These are phyloP conservation scores for Hemileccinum impolitum DNA, from an alignment of 768 basidiomycete genomes.

Conservation along the genomic window DNA sequence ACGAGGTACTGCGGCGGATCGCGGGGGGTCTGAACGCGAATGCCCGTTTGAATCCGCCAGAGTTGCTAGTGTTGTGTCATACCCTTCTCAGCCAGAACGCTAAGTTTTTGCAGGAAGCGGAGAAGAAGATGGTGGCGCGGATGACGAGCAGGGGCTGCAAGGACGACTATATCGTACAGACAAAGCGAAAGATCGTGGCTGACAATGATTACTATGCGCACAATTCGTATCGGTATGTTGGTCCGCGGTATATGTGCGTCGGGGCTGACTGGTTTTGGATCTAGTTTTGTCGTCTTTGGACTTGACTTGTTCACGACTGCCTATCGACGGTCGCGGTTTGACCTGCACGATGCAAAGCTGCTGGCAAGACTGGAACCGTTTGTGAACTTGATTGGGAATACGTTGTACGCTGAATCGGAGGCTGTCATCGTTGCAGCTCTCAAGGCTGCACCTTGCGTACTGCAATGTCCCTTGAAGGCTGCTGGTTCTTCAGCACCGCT, in stretches of 20 bases:
- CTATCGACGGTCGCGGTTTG: slow-evolving; percentile 79
- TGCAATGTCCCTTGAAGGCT: slow-evolving; percentile 78
- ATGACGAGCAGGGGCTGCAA: slow-evolving; percentile 33
- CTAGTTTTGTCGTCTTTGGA: slow-evolving; percentile 86
- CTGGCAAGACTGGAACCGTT: slow-evolving; percentile 85
- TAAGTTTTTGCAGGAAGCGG: slow-evolving; percentile 69
- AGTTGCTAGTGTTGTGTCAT: slow-evolving; percentile 79
- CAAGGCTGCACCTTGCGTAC: slow-evolving; percentile 75
- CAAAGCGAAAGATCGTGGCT: slow-evolving; percentile 57
- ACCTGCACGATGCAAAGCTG: slow-evolving; percentile 71
- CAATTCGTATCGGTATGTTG: slow-evolving; percentile 79
- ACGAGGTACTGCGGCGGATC: slow-evolving; percentile 84
- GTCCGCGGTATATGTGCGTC: neutral
- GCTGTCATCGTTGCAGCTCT: slow-evolving; percentile 73
- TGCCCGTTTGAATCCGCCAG: slow-evolving; percentile 59
- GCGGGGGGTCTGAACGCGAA: slow-evolving; percentile 85
- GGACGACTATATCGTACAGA: slow-evolving; percentile 69
- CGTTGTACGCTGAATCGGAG: slow-evolving; percentile 80
- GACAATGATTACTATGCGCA: slow-evolving; percentile 71
- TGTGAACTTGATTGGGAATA: slow-evolving; percentile 84
- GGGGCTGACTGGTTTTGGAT: neutral
- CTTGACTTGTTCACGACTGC: slow-evolving; percentile 89
- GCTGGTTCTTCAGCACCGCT: slow-evolving; percentile 76
- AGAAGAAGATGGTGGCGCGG: slow-evolving; percentile 31
- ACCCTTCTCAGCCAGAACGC: slow-evolving; percentile 91